Evolutionary conservation across 169 alveolate species (phyloP).

Genomic region (Condylostoma magnum): DNA sequence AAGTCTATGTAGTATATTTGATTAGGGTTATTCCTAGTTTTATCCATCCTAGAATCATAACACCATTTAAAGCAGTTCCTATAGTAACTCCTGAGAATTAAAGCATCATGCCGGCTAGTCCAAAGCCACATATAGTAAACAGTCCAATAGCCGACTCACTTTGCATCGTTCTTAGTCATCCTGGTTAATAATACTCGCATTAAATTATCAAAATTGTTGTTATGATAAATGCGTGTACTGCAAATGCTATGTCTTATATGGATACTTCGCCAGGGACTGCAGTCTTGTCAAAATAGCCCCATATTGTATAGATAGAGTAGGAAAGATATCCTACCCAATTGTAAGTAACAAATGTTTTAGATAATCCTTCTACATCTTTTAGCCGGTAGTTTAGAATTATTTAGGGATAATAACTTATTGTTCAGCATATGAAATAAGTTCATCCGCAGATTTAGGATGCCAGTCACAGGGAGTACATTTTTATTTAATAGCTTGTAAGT

Average conservation of each 20-base stretch:
- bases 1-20: slow-evolving; percentile 77
- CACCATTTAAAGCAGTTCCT: slow-evolving; percentile 47
- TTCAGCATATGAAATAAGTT: slow-evolving; percentile 79
- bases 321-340: slow-evolving; percentile 75
- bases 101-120: background rate
- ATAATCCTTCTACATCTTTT: slow-evolving; percentile 70
- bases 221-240: slow-evolving; percentile 66
- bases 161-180: slow-evolving; percentile 35
- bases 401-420: slow-evolving; percentile 74
- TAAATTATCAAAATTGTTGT: slow-evolving; percentile 49
- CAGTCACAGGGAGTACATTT: background rate
- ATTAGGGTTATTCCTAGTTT: slow-evolving; percentile 79
- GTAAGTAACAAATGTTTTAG: slow-evolving; percentile 65
- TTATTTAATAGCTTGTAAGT: too few species aligned
- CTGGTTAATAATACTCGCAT: slow-evolving; percentile 38
- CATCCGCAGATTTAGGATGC: slow-evolving; percentile 58
- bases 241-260: slow-evolving; percentile 67
- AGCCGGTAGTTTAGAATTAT: slow-evolving; percentile 53
- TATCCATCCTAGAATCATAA: slow-evolving; percentile 67
- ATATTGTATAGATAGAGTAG: slow-evolving; percentile 60
- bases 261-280: slow-evolving; percentile 66
- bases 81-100: slow-evolving; percentile 30
- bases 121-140: slow-evolving; percentile 27
- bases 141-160: background rate
- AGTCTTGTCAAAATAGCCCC: slow-evolving; percentile 54